Evolutionary conservation across 345 rosid genomes (phyloP).

Genomic region (Eucalyptus erythrocorys): DNA sequence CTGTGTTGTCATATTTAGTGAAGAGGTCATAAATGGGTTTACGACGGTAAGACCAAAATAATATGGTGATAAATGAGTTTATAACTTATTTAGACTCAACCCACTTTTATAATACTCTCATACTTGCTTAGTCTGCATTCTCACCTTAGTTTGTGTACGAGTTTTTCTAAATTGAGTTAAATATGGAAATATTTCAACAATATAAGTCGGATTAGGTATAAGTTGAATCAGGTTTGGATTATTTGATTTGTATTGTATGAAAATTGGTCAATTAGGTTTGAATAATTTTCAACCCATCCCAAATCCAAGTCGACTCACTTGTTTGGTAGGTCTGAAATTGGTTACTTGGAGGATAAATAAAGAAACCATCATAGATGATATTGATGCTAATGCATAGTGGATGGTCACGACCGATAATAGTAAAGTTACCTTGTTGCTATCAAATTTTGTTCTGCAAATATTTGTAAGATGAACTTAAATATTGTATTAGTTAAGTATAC

Average conservation of each 20-base stretch:
- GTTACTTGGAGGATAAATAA: not conserved
- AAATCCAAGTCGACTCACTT: not conserved
- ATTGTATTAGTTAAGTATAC: not conserved
- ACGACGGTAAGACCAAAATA: no score
- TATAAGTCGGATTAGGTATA: not conserved
- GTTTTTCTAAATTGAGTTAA: no score
- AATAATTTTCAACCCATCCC: not conserved
- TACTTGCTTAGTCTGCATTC: not conserved
- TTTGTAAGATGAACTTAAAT: not conserved
- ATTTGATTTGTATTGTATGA: no score
- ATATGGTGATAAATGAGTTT: not conserved
- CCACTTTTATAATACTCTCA: no score
- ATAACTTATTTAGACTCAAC: not conserved
- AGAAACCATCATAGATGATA: not conserved
- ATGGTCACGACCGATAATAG: not conserved
- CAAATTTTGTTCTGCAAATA: not conserved
- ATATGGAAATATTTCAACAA: no score
- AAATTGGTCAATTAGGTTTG: not conserved
- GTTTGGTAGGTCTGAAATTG: not conserved
- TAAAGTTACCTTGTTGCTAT: not conserved
- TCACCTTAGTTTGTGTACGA: no score
- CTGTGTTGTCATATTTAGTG: no score
- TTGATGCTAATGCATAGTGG: not conserved
- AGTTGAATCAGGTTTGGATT: not conserved
- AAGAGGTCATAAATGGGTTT: not conserved